Evolutionary conservation across 73 alveolate genomes (phyloP).

Genomic region (Blepharisma japonicum): DNA sequence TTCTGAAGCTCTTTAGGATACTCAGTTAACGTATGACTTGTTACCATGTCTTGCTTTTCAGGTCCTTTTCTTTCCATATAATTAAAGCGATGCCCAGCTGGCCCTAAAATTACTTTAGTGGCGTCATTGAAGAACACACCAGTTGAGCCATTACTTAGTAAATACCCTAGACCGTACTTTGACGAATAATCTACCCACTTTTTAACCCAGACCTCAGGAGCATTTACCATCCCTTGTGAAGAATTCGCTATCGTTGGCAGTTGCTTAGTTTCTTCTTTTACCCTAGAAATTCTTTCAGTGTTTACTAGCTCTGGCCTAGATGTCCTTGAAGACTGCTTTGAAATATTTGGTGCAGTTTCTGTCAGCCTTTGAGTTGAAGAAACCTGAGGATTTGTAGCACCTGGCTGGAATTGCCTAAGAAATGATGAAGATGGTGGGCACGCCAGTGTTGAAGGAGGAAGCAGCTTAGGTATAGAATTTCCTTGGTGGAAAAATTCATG

Average conservation of each 20-base stretch:
- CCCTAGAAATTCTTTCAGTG: not conserved
- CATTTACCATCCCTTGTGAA: no score
- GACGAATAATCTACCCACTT: slow-evolving; percentile 55
- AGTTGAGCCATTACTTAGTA: slow-evolving; percentile 37
- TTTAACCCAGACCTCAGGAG: slow-evolving; percentile 5
- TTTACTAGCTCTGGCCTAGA: not conserved
- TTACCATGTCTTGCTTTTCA: slow-evolving; percentile 58
- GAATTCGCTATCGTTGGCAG: no score
- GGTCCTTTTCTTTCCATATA: slow-evolving; percentile 52
- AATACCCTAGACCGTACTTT: slow-evolving; percentile 51
- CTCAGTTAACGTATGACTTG: slow-evolving; percentile 56
- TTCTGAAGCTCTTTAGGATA: slow-evolving; percentile 85
- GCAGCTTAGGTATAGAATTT: slow-evolving; percentile 78
- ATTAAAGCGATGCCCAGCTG: slow-evolving; percentile 26
- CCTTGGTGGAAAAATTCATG: slow-evolving; percentile 88
- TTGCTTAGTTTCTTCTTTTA: not conserved
- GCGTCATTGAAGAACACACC: slow-evolving; percentile 51
- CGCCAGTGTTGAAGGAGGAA: slow-evolving; percentile 86
- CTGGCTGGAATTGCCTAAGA: slow-evolving; percentile 44
- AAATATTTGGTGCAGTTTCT: slow-evolving; percentile 15
- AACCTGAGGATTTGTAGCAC: not conserved
- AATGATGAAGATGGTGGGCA: slow-evolving; percentile 84
- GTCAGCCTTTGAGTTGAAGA: not conserved
- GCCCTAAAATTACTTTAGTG: slow-evolving; percentile 40
- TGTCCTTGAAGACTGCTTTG: not conserved